A percentile compares a stretch with the other conserved stretches of the same genome.
These are phyloP conservation scores for Fusarium sp. DNA, from an alignment of 2,329 filamentous ascomycete genomes.

Conservation along the genomic window DNA sequence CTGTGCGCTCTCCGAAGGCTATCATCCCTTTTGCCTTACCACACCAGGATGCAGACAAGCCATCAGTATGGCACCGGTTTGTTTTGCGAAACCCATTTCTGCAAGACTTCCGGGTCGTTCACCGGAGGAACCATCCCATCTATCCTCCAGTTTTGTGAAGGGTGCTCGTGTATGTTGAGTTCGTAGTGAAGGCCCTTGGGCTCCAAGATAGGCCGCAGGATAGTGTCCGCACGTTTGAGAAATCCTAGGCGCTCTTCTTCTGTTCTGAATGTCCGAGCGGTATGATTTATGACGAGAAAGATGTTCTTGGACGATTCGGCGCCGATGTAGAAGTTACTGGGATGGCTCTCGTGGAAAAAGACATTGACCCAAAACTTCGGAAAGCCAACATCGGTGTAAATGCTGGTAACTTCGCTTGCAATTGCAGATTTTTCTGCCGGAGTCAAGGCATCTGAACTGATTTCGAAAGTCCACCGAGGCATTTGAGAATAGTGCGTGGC, in stretches of 20 bases:
- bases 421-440: neutral
- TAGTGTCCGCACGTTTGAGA: neutral
- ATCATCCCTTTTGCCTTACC: too few relatives aligned
- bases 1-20: too few relatives aligned
- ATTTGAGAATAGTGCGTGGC: neutral
- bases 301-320: neutral
- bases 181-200: neutral
- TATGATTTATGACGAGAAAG: neutral
- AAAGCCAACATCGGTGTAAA: neutral
- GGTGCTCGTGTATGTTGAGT: neutral
- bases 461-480: neutral
- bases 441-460: neutral
- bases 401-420: neutral
- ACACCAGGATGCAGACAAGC: too few relatives aligned
- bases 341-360: neutral
- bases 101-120: too few relatives aligned
- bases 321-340: neutral
- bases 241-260: too few relatives aligned
- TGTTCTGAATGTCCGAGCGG: neutral
- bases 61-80: too few relatives aligned
- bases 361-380: neutral
- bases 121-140: neutral
- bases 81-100: too few relatives aligned
- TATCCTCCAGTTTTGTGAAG: neutral
- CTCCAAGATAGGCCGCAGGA: neutral